Base-by-base conservation (phyloP, 2,329 filamentous ascomycete species). In the Ophiostoma sp. region DNA sequence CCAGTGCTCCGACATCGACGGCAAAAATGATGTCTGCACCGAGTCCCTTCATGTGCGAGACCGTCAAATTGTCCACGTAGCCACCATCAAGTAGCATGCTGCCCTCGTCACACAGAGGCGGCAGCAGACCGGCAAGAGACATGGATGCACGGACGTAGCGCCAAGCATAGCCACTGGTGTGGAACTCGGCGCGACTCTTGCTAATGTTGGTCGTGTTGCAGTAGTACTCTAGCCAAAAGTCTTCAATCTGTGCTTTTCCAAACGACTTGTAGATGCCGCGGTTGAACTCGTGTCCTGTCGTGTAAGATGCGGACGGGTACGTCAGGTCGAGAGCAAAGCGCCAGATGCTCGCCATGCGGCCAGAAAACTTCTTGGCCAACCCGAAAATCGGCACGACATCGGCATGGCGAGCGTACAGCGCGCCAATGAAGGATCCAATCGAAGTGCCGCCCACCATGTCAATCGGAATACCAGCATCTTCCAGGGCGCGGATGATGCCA, bases 141-240 rank as follows among this genome's bases (percentile, higher is more conserved):
- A 99, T 99, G 13, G 93, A 97, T 0, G 95, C 95, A 65, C 95
- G 87, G 33, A 99, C 92, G 76, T 99, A 99, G 60, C 96, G 88
- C 95, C 95, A 99, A 0, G 95, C 94, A 76, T 99, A 99, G 17
- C 95, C 95, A 72, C 91, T 95, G 0, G 93, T 97, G 79, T 99
- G 95, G 74, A 96, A 94, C 78, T 99, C 95, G 3, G 88, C 88
- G 27, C 94, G 87, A 72, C 91, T 95, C 79, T 96, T 96, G 81
- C 91, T 96, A 80, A 99, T 98, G 79, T 98, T 99, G 52, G 96
- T 99, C 0, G 95, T 98, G 80, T 99, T 99, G 85, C 96, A 99
- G 81, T 99, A 99, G 78, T 93, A 99, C 75, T 97, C 93, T 13
- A 99, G 86, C 95, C 95, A 99, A 77, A 98, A 99, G 79, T 99